Conservation (phyloP, 805 yeast genomes). For the Candida methanosorbosa region DNA sequence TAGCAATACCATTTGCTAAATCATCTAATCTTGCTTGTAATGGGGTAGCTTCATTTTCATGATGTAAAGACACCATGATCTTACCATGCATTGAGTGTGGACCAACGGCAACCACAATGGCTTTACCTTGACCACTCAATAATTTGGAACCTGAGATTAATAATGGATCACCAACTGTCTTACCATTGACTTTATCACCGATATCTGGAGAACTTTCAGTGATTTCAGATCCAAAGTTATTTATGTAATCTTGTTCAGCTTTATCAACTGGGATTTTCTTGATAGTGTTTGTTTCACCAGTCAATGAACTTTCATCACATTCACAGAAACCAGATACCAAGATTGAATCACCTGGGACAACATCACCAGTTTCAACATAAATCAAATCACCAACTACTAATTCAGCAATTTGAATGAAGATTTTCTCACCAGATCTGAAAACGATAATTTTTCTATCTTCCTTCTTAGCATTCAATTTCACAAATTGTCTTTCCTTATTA, state of each 20-base stretch:
- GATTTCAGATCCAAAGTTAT: conserved; percentile 12
- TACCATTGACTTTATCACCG: conserved; percentile 34
- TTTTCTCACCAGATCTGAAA: conserved; percentile 61
- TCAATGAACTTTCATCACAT: conserved; percentile 86
- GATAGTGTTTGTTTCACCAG: conserved; percentile 89
- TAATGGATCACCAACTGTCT: conserved; percentile 61
- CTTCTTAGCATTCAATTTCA: conserved; percentile 78
- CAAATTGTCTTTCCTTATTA: conserved; percentile 92
- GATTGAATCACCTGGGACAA: conserved; percentile 83
- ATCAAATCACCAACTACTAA: conserved; percentile 83
- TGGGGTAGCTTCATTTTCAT: conserved; percentile 81
- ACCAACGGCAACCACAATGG: conserved; percentile 88
- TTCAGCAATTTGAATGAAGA: conserved; percentile 61
- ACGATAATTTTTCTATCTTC: conserved; percentile 77
- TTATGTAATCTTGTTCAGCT: conserved; percentile 28
- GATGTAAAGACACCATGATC: conserved; percentile 72
- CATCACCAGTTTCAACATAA: conserved; percentile 85
- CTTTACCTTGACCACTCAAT: conserved; percentile 78
- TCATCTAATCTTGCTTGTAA: conserved; percentile 72
- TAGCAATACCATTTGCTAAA: conserved; percentile 91
- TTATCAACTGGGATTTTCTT: conserved; percentile 50
- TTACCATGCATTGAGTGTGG: conserved; percentile 83
- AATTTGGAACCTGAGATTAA: conserved; percentile 88
- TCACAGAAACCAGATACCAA: conserved; percentile 68
- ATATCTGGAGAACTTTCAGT: conserved; percentile 21